These are phyloP conservation scores for Colletotrichum costaricense DNA, from an alignment of 2,329 filamentous ascomycete genomes.

Conservation along the genomic window DNA sequence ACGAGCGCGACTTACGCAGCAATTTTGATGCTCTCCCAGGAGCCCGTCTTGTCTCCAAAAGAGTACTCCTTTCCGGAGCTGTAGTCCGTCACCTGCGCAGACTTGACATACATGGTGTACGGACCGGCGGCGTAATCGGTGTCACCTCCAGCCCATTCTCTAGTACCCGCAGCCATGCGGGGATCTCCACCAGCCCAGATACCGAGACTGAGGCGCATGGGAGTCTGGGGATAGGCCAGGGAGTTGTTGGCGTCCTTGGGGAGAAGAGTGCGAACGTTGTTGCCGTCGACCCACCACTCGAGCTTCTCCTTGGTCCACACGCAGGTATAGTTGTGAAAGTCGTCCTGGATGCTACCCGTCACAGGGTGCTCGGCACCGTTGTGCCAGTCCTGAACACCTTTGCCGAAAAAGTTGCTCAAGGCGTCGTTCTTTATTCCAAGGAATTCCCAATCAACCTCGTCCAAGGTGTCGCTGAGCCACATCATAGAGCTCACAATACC, in stretches of 20 bases:
- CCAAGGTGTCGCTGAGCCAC: slow-evolving; percentile 83
- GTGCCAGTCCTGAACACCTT: slow-evolving; percentile 73
- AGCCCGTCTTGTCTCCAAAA: slow-evolving; percentile 71
- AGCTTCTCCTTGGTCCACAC: slow-evolving; percentile 76
- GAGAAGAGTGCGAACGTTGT: slow-evolving; percentile 71
- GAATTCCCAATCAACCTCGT: slow-evolving; percentile 91
- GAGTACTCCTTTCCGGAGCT: slow-evolving; percentile 73
- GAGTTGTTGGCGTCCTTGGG: slow-evolving; percentile 71
- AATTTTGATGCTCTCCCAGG: slow-evolving; percentile 72
- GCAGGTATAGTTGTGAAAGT: slow-evolving; percentile 81
- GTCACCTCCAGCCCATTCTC: slow-evolving; percentile 76
- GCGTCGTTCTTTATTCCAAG: slow-evolving; percentile 75
- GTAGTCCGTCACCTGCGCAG: slow-evolving; percentile 65
- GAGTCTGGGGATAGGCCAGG: slow-evolving; percentile 79
- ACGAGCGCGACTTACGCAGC: slow-evolving; percentile 29
- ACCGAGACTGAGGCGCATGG: slow-evolving; percentile 76
- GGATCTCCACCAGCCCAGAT: slow-evolving; percentile 75
- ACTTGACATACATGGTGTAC: slow-evolving; percentile 81
- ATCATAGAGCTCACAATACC: slow-evolving; percentile 88
- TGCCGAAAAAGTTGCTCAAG: slow-evolving; percentile 83
- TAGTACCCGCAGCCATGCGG: slow-evolving; percentile 64
- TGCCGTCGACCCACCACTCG: slow-evolving; percentile 77
- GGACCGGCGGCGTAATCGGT: slow-evolving; percentile 75
- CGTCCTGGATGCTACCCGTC: slow-evolving; percentile 64
- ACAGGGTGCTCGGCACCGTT: slow-evolving; percentile 71